A percentile compares a stretch with the other conserved stretches of the same genome.
These are phyloP conservation scores for Xylariaceae sp. DNA, from an alignment of 2,329 filamentous ascomycete species.

Conservation along the genomic window DNA sequence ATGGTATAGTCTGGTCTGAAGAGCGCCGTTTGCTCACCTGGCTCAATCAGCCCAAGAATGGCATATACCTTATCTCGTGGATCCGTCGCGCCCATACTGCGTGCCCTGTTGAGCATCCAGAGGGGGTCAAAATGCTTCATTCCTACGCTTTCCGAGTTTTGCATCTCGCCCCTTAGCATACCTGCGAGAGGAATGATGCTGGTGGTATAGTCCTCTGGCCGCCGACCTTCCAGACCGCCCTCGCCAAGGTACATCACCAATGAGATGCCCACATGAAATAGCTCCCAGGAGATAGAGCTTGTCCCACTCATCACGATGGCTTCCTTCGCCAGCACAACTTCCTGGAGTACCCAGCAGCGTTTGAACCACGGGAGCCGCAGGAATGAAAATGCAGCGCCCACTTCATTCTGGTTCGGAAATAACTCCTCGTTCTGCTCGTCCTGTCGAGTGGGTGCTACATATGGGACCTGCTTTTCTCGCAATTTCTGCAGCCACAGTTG, in stretches of 20 bases:
- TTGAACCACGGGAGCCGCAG: conserved; percentile 1
- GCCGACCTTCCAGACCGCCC: background rate
- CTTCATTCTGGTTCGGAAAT: background rate
- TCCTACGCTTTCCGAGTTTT: too few relatives aligned
- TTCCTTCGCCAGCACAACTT: background rate
- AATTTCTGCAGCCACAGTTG: too few relatives aligned
- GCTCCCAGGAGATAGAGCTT: background rate
- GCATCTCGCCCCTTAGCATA: too few relatives aligned
- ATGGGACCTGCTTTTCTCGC: too few relatives aligned
- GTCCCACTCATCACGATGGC: background rate
- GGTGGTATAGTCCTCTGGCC: background rate
- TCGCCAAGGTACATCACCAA: background rate
- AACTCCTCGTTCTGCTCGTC: background rate
- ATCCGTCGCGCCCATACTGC: background rate
- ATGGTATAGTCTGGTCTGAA: background rate
- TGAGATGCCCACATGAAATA: background rate
- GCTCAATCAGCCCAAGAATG: conserved; percentile 1
- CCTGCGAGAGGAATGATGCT: too few relatives aligned
- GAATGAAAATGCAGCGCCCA: background rate
- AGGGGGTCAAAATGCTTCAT: background rate
- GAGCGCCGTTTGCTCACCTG: background rate
- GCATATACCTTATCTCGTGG: conserved; percentile 7
- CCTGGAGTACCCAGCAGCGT: conserved; percentile 5
- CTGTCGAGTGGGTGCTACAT: background rate
- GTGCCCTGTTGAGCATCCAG: background rate